Evolutionary conservation across 768 basidiomycete genomes (phyloP).

Genomic region (Pleurotus pulmonarius): DNA sequence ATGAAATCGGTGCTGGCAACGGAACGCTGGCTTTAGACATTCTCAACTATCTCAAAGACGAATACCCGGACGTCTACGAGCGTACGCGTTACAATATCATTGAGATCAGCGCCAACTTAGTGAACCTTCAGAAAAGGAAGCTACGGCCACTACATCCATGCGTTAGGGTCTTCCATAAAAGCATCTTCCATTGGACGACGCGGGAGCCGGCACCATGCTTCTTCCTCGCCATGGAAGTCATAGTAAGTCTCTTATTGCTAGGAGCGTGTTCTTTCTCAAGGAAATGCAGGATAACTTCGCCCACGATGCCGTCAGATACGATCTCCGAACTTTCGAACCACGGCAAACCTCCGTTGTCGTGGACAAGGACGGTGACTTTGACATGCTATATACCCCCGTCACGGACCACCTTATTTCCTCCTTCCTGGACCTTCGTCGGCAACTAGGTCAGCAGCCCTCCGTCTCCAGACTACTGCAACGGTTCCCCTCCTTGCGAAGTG

Average conservation of each 20-base stretch:
- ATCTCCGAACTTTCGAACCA: conserved; percentile 72
- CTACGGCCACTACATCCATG: conserved; percentile 62
- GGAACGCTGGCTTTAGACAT: conserved; percentile 91
- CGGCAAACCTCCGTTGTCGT: conserved; percentile 82
- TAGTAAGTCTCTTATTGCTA: conserved; percentile 51
- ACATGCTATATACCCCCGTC: conserved; percentile 77
- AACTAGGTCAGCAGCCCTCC: conserved; percentile 54
- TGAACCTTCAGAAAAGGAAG: conserved; percentile 63
- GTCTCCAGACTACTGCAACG: conserved; percentile 52
- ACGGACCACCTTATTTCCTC: conserved; percentile 81
- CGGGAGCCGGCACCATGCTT: conserved; percentile 83
- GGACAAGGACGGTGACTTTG: conserved; percentile 77
- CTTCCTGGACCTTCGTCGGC: conserved; percentile 67
- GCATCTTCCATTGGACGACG: conserved; percentile 82
- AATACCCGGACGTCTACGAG: conserved; percentile 90
- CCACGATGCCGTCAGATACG: conserved; percentile 92
- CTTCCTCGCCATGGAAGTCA: conserved; percentile 92
- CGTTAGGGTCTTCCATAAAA: conserved; percentile 67
- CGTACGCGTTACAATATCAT: conserved; percentile 91
- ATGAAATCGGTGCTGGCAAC: conserved; percentile 98
- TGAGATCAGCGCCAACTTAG: conserved; percentile 85
- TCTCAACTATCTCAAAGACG: conserved; percentile 70
- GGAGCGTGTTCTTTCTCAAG: background rate
- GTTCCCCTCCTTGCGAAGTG: conserved; percentile 53
- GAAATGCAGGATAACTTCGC: conserved; percentile 84